These are phyloP conservation scores for Pichia paraexigua DNA, from an alignment of 805 yeast species.

Conservation along the genomic window DNA sequence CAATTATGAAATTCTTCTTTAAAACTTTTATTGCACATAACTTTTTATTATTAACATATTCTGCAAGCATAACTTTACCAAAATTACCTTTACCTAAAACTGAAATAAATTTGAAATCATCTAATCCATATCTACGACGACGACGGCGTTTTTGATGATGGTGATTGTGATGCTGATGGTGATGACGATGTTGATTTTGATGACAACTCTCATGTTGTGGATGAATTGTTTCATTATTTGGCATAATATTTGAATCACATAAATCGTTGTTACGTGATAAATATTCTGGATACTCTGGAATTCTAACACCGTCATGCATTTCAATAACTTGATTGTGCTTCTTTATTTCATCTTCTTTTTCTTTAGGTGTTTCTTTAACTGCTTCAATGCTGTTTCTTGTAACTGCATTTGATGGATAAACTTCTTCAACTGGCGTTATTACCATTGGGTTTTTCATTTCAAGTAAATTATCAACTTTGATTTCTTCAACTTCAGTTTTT, in stretches of 20 bases:
- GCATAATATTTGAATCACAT: not conserved
- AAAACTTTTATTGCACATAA: conserved; percentile 94
- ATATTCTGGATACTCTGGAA: conserved; percentile 1
- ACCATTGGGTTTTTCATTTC: not conserved
- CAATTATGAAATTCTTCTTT: conserved; percentile 91
- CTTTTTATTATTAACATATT: conserved; percentile 71
- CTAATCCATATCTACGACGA: conserved; percentile 79
- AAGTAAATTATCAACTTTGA: not conserved
- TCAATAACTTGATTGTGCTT: not conserved
- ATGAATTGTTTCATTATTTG: conserved; percentile 1
- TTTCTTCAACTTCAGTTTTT: not conserved
- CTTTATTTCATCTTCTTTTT: not conserved
- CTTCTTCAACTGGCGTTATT: not conserved
- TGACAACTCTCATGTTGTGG: conserved; percentile 10
- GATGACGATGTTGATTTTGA: conserved; percentile 14
- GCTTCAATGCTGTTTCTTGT: conserved; percentile 10
- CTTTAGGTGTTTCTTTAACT: not conserved
- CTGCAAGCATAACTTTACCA: conserved; percentile 97
- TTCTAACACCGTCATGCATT: not conserved
- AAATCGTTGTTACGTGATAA: not conserved
- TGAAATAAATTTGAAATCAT: conserved; percentile 89
- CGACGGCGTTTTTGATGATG: conserved; percentile 31
- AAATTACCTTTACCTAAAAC: conserved; percentile 98
- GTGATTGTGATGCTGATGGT: conserved; percentile 16
- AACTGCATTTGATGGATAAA: conserved; percentile 22